phyloP scores from a whole-genome alignment of 2,329 filamentous ascomycete species.

The Cercospora nicotianae region DNA sequence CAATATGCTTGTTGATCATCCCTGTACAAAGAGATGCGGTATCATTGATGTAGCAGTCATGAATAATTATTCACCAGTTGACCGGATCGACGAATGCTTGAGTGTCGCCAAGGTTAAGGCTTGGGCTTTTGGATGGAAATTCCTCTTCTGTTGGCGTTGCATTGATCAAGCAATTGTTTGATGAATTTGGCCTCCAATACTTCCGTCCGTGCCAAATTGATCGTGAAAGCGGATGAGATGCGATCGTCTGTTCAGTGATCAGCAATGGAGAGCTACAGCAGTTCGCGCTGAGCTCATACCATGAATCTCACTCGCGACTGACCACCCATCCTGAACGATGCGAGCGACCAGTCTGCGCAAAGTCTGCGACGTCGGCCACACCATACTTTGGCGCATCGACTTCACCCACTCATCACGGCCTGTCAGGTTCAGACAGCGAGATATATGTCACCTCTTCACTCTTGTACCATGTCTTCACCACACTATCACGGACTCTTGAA shows the following conservation, averaged over 20 bases:
- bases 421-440: not conserved
- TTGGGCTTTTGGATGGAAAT: not conserved
- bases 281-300: not conserved
- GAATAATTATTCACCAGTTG: not conserved
- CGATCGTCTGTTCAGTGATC: not conserved
- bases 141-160: not conserved
- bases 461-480: conserved; percentile 17
- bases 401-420: not conserved
- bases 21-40: not conserved
- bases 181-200: not conserved
- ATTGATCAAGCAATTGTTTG: not conserved
- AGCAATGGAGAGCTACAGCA: not conserved
- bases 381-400: not conserved
- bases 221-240: not conserved
- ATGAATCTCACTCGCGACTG: not conserved
- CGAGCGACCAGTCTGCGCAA: not conserved
- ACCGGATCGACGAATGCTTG: not conserved
- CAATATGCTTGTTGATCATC: not conserved
- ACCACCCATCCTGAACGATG: not conserved
- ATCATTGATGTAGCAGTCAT: not conserved
- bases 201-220: not conserved
- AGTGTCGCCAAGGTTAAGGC: not conserved
- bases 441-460: conserved; percentile 18
- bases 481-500: conserved; percentile 3
- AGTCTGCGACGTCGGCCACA: not conserved